These are phyloP conservation scores for Gypsophila paniculata DNA, from an alignment of 179 eudicot genomes.

Conservation along the genomic window DNA sequence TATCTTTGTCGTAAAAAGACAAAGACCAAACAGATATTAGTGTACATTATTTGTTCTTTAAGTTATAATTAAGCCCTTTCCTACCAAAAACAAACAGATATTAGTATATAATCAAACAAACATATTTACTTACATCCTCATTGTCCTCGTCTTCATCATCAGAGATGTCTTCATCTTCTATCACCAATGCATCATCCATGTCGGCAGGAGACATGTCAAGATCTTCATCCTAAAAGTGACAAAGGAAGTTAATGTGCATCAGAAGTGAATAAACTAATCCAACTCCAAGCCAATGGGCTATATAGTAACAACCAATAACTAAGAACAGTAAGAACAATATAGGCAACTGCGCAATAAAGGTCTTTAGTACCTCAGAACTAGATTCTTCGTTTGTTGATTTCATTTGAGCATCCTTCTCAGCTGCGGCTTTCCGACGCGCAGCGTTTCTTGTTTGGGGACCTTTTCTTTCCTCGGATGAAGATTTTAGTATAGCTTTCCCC, in stretches of 20 bases:
- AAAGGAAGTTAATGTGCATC: neutral
- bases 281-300: neutral
- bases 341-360: too few species aligned
- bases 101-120: neutral
- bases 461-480: conserved; percentile 58
- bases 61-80: too few species aligned
- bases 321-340: too few species aligned
- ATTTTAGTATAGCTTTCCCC: conserved; percentile 79
- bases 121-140: conserved; percentile 63
- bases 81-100: conserved; percentile 10
- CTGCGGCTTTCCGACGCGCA: conserved; percentile 66
- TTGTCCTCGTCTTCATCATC: conserved; percentile 95
- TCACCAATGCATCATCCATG: conserved; percentile 86
- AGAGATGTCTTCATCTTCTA: conserved; percentile 93
- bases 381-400: conserved; percentile 64
- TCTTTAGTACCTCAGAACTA: too few species aligned
- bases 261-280: neutral
- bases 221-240: conserved; percentile 74
- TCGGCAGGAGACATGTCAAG: conserved; percentile 81
- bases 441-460: conserved; percentile 96
- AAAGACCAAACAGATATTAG: neutral
- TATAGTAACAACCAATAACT: neutral
- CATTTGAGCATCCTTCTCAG: conserved; percentile 67
- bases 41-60: too few species aligned
- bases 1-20: neutral